Conservation (phyloP, 345 rosid genomes). For the Salix exigua region DNA sequence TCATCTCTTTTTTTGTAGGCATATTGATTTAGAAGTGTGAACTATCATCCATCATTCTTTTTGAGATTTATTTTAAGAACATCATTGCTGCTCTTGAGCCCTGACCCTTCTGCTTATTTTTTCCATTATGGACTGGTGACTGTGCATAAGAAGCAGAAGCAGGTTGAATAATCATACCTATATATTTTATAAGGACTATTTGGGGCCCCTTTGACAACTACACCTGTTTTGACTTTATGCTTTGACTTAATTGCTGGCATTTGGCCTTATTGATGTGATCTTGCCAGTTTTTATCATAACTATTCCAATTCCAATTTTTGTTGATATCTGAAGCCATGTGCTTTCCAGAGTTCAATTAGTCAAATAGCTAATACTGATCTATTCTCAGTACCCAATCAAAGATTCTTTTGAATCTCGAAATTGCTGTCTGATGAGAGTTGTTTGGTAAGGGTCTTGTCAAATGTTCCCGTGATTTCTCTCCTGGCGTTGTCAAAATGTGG, state of each 20-base stretch:
- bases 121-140: neutral
- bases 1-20: neutral
- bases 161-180: neutral
- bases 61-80: neutral
- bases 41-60: neutral
- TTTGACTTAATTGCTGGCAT: conserved; percentile 1
- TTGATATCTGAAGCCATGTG: neutral
- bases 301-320: neutral
- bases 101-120: neutral
- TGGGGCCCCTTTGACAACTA: neutral
- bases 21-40: neutral
- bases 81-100: neutral
- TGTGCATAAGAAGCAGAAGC: neutral
- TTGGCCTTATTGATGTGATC: conserved; percentile 1
- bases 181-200: neutral
- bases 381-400: neutral
- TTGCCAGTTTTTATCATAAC: neutral
- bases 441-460: neutral
- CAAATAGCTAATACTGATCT: neutral
- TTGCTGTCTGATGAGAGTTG: neutral
- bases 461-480: neutral
- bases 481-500: conserved; percentile 2
- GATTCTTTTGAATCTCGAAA: conserved; percentile 3
- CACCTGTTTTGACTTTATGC: neutral
- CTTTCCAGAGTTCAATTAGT: neutral